Evolutionary conservation across 2,329 filamentous ascomycete genomes (phyloP).

Genomic region (Dothidotthia symphoricarpi): DNA sequence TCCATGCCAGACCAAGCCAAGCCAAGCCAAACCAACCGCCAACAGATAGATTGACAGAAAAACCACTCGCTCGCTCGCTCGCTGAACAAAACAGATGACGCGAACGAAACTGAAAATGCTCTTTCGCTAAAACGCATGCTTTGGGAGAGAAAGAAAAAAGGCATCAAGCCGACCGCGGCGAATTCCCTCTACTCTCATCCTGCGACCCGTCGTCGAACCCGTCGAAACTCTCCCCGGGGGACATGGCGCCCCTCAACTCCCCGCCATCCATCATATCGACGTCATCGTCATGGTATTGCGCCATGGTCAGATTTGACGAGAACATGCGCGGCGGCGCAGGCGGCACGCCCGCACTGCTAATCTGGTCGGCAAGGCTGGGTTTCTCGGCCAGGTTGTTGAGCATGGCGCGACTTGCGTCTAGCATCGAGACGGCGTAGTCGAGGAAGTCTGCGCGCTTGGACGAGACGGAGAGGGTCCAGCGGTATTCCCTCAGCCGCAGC

Average conservation of each 20-base stretch:
- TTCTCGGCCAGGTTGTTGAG: slow-evolving; percentile 48
- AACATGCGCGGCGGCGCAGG: slow-evolving; percentile 27
- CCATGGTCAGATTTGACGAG: slow-evolving; percentile 23
- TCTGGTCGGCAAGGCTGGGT: slow-evolving; percentile 40
- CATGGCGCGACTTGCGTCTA: slow-evolving; percentile 47
- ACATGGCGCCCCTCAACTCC: slow-evolving; percentile 20
- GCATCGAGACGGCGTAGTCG: slow-evolving; percentile 46
- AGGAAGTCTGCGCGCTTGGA: slow-evolving; percentile 63
- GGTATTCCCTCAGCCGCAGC: slow-evolving; percentile 79
- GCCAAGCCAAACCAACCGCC: no score
- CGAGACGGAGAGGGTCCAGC: slow-evolving; percentile 89
- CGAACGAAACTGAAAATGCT: no score
- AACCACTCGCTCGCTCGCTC: no score
- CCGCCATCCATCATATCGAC: slow-evolving; percentile 30
- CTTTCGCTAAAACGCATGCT: no score
- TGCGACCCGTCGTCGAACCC: slow-evolving; percentile 31
- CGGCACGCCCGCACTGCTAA: slow-evolving; percentile 41
- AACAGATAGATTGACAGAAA: no score
- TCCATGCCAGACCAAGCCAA: no score
- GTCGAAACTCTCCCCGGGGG: slow-evolving; percentile 34
- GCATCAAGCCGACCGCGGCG: slow-evolving; percentile 18
- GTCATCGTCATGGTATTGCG: slow-evolving; percentile 22
- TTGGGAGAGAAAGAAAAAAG: no score
- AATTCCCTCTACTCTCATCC: slow-evolving; percentile 23
- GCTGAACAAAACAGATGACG: no score